Percentiles rank a stretch among this genome's conserved stretches.
These are phyloP conservation scores for Mycena sp. DNA, from an alignment of 1,284 basidiomycete genomes.

Conservation along the genomic window DNA sequence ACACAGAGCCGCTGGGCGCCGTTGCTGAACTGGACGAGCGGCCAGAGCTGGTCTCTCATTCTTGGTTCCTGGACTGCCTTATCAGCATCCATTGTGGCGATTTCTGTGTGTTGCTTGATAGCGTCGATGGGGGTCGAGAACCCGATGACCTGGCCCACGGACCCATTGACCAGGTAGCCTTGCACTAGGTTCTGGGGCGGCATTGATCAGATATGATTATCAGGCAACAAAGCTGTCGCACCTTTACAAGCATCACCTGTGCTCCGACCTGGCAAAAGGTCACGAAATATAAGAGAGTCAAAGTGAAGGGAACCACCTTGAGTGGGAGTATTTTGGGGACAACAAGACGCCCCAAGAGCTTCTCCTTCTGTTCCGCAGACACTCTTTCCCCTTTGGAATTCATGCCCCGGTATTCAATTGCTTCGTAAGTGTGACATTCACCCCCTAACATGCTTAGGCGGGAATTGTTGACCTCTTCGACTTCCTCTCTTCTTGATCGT, in stretches of 20 bases:
- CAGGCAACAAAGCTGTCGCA: slow-evolving; percentile 19
- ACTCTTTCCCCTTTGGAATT: slow-evolving; percentile 44
- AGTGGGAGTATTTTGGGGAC: slow-evolving; percentile 44
- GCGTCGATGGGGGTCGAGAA: slow-evolving; percentile 57
- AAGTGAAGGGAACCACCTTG: slow-evolving; percentile 44
- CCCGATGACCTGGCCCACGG: slow-evolving; percentile 75
- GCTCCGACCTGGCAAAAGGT: slow-evolving; percentile 54
- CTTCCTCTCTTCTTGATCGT: slow-evolving; percentile 72
- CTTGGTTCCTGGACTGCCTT: background rate
- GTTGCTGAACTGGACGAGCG: slow-evolving; percentile 63
- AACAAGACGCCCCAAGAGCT: slow-evolving; percentile 48
- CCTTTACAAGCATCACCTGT: slow-evolving; percentile 80
- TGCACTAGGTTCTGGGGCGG: slow-evolving; percentile 61
- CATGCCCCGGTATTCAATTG: slow-evolving; percentile 43
- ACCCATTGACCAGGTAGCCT: slow-evolving; percentile 89
- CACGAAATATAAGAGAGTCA: too few relatives aligned
- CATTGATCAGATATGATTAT: background rate
- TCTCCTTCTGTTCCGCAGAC: slow-evolving; percentile 36
- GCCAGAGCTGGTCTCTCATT: slow-evolving; percentile 51
- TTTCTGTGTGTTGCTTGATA: slow-evolving; percentile 37
- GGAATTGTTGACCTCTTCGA: slow-evolving; percentile 77
- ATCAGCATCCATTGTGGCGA: slow-evolving; percentile 36
- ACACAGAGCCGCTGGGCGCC: slow-evolving; percentile 55
- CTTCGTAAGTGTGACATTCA: slow-evolving; percentile 47
- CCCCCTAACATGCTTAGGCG: slow-evolving; percentile 64